These are phyloP conservation scores for Aspergillus wentii DNA, from an alignment of 495 filamentous ascomycete genomes.

Conservation along the genomic window DNA sequence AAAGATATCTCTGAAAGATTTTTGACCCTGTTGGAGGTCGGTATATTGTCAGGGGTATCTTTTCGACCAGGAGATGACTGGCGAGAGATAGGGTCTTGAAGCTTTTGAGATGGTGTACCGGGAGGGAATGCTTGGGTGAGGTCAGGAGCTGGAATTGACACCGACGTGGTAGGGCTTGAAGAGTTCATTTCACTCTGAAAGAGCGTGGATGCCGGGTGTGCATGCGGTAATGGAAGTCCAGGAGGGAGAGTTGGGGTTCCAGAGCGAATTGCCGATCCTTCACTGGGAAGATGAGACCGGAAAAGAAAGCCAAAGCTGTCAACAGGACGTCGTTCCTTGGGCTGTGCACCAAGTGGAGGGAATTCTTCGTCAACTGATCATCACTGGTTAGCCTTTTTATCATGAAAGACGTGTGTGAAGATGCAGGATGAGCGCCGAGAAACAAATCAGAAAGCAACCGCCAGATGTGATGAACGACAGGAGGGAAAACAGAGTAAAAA, in stretches of 20 bases:
- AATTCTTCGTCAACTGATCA: slow-evolving; percentile 47
- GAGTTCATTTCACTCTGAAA: slow-evolving; percentile 31
- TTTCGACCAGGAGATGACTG: slow-evolving; percentile 16
- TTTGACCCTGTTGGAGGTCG: slow-evolving; percentile 20
- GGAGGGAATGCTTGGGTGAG: slow-evolving; percentile 18
- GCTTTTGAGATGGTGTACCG: slow-evolving; percentile 25
- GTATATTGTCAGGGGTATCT: slow-evolving; percentile 9
- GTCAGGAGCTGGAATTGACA: slow-evolving; percentile 28
- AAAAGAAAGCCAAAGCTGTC: slow-evolving; percentile 42
- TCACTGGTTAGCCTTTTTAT: slow-evolving; percentile 17
- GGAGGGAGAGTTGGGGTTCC: slow-evolving; percentile 61
- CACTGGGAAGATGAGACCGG: slow-evolving; percentile 35
- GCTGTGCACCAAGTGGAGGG: slow-evolving; percentile 38
- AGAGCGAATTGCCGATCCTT: slow-evolving; percentile 31
- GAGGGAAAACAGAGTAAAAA: slow-evolving; percentile 4
- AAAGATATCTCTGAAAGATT: slow-evolving; percentile 38
- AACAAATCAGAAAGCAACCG: slow-evolving; percentile 6
- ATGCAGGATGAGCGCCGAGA: slow-evolving; percentile 12
- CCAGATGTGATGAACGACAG: too few species aligned
- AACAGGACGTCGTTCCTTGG: slow-evolving; percentile 31
- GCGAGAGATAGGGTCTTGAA: slow-evolving; percentile 16
- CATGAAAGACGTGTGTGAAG: slow-evolving; percentile 13
- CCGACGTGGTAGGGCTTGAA: slow-evolving; percentile 29
- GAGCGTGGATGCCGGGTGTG: slow-evolving; percentile 41
- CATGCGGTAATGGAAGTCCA: slow-evolving; percentile 55